Evolutionary conservation across 208 protist species (phyloP).

Genomic region (Strigomonas galati): DNA sequence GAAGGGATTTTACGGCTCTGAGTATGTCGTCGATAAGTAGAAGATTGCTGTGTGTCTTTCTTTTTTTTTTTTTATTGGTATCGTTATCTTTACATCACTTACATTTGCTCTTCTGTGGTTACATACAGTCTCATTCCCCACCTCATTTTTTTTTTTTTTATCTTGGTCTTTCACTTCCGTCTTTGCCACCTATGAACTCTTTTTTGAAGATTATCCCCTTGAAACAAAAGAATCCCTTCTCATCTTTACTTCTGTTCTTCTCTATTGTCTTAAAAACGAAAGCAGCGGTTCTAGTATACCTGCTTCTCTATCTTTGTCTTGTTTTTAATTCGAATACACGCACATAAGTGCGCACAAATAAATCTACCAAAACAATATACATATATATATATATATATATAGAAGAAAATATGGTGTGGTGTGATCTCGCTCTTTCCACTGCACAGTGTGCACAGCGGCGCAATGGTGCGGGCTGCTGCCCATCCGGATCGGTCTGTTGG

Average conservation of each 20-base stretch:
- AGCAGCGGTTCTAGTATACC: too few species aligned
- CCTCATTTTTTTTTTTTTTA: not conserved
- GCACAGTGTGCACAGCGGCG: not conserved
- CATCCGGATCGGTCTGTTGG: slow-evolving; percentile 14
- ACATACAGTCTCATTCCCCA: not conserved
- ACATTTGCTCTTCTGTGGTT: slow-evolving; percentile 16
- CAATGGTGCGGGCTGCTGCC: slow-evolving; percentile 12
- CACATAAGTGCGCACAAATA: too few species aligned
- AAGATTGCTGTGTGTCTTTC: not conserved
- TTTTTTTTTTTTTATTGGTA: slow-evolving; percentile 10
- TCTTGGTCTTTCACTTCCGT: not conserved
- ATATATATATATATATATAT: too few species aligned
- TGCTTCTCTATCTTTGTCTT: too few species aligned
- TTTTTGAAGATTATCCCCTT: not conserved
- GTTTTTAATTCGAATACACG: too few species aligned
- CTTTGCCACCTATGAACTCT: not conserved
- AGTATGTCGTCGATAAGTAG: slow-evolving; percentile 44
- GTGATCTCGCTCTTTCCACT: too few species aligned
- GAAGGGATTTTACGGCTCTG: slow-evolving; percentile 64
- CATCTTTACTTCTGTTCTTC: too few species aligned
- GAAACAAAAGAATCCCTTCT: too few species aligned
- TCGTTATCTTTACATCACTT: slow-evolving; percentile 12
- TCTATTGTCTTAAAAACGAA: too few species aligned
- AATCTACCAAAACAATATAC: too few species aligned
- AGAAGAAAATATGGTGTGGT: too few species aligned